These are phyloP conservation scores for Mesostigma viride DNA, from an alignment of 139 green algal genomes.

Conservation along the genomic window DNA sequence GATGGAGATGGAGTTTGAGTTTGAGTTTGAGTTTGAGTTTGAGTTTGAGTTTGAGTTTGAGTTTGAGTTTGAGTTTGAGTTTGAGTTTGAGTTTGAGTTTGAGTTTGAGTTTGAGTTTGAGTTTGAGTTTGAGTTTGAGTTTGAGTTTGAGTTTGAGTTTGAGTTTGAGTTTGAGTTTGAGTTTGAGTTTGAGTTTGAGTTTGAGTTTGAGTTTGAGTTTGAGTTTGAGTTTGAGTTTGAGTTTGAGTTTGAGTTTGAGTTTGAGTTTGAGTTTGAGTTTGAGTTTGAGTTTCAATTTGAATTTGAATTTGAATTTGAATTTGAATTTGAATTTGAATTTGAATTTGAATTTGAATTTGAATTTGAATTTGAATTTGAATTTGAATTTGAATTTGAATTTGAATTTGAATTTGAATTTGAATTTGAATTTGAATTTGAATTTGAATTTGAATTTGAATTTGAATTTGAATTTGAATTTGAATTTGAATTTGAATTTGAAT, in stretches of 20 bases:
- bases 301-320: background rate
- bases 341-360: slow-evolving; percentile 3
- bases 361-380: slow-evolving; percentile 8
- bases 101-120: background rate
- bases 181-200: background rate
- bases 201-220: slow-evolving; percentile 2
- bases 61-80: background rate
- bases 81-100: slow-evolving; percentile 7
- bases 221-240: background rate
- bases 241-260: slow-evolving; percentile 7
- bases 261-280: slow-evolving; percentile 6
- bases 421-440: slow-evolving; percentile 7
- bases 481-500: no score
- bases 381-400: slow-evolving; percentile 9
- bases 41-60: background rate
- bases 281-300: slow-evolving; percentile 3
- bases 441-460: slow-evolving; percentile 10
- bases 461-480: slow-evolving; percentile 10
- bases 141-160: background rate
- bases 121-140: background rate
- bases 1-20: no score
- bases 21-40: no score
- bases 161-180: slow-evolving; percentile 1
- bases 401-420: slow-evolving; percentile 11
- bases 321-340: slow-evolving; percentile 7